Percentiles rank a stretch among this genome's conserved stretches.
phyloP scores from a whole-genome alignment of 352 stramenopile species.

The Phytophthora capsici region DNA sequence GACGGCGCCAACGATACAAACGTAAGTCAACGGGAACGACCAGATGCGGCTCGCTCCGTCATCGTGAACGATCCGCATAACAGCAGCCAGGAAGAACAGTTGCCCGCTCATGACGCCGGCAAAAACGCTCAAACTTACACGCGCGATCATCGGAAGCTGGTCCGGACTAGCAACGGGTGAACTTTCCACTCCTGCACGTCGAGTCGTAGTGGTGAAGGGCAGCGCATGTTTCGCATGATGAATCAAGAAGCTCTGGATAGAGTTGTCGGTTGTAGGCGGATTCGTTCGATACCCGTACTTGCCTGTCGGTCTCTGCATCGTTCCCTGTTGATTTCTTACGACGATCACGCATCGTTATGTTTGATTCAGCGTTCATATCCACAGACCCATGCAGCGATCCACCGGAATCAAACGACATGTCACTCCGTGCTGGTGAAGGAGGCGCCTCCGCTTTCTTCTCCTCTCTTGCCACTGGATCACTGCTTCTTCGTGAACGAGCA shows the following conservation, averaged over 20 bases:
- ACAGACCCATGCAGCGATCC: conserved; percentile 39
- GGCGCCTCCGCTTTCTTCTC: conserved; percentile 27
- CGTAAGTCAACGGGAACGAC: conserved; percentile 68
- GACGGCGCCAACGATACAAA: conserved; percentile 68
- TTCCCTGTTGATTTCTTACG: conserved; percentile 30
- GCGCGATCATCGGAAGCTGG: conserved; percentile 43
- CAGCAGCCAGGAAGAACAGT: conserved; percentile 77
- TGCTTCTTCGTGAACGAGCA: conserved; percentile 26
- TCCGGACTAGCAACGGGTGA: conserved; percentile 31
- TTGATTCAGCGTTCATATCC: conserved; percentile 31
- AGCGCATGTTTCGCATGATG: conserved; percentile 64
- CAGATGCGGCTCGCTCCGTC: conserved; percentile 52
- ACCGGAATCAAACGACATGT: conserved; percentile 53
- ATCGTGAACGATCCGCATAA: conserved; percentile 73
- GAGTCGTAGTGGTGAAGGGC: conserved; percentile 45
- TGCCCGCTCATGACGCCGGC: conserved; percentile 78
- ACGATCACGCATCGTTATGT: conserved; percentile 42
- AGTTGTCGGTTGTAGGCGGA: conserved; percentile 47
- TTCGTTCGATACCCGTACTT: conserved; percentile 60
- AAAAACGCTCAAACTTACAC: conserved; percentile 67
- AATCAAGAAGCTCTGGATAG: conserved; percentile 59
- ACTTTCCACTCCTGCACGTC: conserved; percentile 32
- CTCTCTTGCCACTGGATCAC: conserved; percentile 22
- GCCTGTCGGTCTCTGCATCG: conserved; percentile 34
- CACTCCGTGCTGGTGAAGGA: conserved; percentile 30